A percentile compares a stretch with the other conserved stretches of the same genome.
Conservation (phyloP, 2,329 filamentous ascomycete species). For the Exophiala aquamarina region DNA sequence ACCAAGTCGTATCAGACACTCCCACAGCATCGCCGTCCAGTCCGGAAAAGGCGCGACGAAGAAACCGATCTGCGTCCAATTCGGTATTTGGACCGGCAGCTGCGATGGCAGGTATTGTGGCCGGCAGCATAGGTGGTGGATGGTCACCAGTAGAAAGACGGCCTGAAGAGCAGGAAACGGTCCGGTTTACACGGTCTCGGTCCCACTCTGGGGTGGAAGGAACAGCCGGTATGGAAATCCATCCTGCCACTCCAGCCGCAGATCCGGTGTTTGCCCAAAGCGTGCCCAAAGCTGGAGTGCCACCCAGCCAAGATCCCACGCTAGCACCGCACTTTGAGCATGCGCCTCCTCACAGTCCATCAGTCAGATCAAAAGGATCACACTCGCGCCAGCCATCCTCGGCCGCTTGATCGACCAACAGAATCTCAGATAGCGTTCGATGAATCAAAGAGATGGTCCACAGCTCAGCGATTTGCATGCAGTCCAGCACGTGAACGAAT, state of each 20-base stretch:
- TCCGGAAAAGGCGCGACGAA: conserved; percentile 51
- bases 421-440: background rate
- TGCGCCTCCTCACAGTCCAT: conserved; percentile 32
- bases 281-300: conserved; percentile 35
- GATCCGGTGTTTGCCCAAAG: conserved; percentile 45
- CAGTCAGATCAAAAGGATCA: conserved; percentile 16
- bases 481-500: too few relatives aligned
- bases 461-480: too few relatives aligned
- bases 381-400: conserved; percentile 22
- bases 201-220: conserved; percentile 40
- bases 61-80: conserved; percentile 60
- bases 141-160: conserved; percentile 62
- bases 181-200: conserved; percentile 38
- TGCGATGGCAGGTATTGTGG: conserved; percentile 66
- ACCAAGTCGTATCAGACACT: conserved; percentile 38
- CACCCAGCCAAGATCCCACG: conserved; percentile 49
- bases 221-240: conserved; percentile 47
- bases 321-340: conserved; percentile 46
- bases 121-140: conserved; percentile 61
- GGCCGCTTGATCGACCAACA: conserved; percentile 3
- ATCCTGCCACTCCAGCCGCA: conserved; percentile 46
- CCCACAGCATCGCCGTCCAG: conserved; percentile 46
- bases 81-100: conserved; percentile 59
- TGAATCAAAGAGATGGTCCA: too few relatives aligned
- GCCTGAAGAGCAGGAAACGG: conserved; percentile 32